Percentiles rank a stretch among this genome's conserved stretches.
Conservation (phyloP, 495 filamentous ascomycete species). For the Daldinia loculata region DNA sequence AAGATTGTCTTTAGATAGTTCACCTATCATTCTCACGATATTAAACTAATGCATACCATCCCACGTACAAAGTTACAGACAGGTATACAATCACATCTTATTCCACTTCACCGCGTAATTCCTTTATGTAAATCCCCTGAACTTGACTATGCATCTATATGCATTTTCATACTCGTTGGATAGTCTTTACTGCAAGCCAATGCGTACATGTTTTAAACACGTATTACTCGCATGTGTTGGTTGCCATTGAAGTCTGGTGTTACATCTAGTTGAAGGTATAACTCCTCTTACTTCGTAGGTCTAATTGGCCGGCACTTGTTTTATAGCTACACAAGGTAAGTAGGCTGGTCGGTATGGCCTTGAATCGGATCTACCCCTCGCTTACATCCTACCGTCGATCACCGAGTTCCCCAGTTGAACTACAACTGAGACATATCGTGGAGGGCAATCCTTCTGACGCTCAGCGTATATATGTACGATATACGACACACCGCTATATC, state of each 20-base stretch:
- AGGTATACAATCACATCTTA: not conserved
- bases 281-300: slow-evolving; percentile 16
- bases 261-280: slow-evolving; percentile 23
- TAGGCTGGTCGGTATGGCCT: slow-evolving; percentile 12
- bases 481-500: slow-evolving; percentile 13
- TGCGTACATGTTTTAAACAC: slow-evolving; percentile 3
- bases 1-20: not conserved
- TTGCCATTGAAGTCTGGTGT: slow-evolving; percentile 17
- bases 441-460: slow-evolving; percentile 8
- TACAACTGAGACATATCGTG: slow-evolving; percentile 23
- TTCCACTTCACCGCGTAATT: not conserved
- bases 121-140: not conserved
- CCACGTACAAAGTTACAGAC: not conserved
- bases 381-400: slow-evolving; percentile 36
- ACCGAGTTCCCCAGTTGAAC: slow-evolving; percentile 26
- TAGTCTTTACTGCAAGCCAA: slow-evolving; percentile 5
- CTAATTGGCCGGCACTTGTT: slow-evolving; percentile 7
- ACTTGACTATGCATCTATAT: slow-evolving; percentile 1
- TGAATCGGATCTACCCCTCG: slow-evolving; percentile 41
- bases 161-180: not conserved
- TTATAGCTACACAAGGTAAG: slow-evolving; percentile 1
- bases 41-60: slow-evolving; percentile 3
- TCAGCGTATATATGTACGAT: slow-evolving; percentile 1
- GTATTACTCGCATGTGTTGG: slow-evolving; percentile 32
- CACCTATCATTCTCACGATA: not conserved